Evolutionary conservation across 805 yeast genomes (phyloP).

Genomic region (Yamadazyma paraphyllophila): DNA sequence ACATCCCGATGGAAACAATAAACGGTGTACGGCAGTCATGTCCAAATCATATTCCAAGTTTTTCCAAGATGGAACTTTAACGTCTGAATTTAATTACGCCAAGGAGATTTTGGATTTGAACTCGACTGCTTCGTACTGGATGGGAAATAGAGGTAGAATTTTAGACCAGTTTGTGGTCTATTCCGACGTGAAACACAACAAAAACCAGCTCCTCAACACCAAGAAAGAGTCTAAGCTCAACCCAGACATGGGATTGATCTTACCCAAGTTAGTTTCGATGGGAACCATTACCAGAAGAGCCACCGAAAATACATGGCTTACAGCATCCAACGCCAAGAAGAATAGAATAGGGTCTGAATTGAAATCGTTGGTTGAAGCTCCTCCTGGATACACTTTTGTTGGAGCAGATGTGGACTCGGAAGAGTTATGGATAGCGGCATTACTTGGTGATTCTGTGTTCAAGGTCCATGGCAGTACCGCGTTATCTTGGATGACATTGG

Average conservation of each 20-base stretch:
- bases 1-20: conserved; percentile 78
- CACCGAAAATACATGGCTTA: conserved; percentile 95
- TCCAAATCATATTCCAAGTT: conserved; percentile 70
- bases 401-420: conserved; percentile 99
- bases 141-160: conserved; percentile 83
- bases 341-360: conserved; percentile 89
- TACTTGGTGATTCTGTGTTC: conserved; percentile 89
- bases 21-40: conserved; percentile 71
- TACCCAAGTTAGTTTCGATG: conserved; percentile 87
- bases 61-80: conserved; percentile 71
- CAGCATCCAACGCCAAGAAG: conserved; percentile 91
- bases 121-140: conserved; percentile 87
- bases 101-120: conserved; percentile 75
- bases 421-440: conserved; percentile 95
- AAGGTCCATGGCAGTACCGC: conserved; percentile 94
- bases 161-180: conserved; percentile 82
- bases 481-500: conserved; percentile 98
- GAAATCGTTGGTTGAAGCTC: conserved; percentile 83
- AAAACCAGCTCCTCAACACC: conserved; percentile 24
- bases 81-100: conserved; percentile 72
- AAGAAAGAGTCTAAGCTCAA: conserved; percentile 22
- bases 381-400: conserved; percentile 84
- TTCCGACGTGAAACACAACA: conserved; percentile 19
- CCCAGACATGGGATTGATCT: conserved; percentile 60
- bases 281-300: conserved; percentile 97